These are phyloP conservation scores for Ettlia oleoabundans DNA, from an alignment of 139 green algal genomes.

Conservation along the genomic window DNA sequence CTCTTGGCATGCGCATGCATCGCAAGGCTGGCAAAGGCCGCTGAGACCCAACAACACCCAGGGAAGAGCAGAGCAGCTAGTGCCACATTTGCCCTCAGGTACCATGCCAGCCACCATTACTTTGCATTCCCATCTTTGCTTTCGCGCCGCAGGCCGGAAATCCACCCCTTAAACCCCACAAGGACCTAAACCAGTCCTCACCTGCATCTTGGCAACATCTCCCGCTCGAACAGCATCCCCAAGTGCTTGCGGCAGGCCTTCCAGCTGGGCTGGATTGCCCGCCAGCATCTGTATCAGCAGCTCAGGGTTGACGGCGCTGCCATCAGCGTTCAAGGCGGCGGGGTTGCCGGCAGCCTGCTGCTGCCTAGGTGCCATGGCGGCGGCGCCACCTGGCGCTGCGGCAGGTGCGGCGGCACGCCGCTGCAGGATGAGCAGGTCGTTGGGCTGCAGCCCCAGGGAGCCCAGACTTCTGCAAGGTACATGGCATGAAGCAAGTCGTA, in stretches of 20 bases:
- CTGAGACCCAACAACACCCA: too few relatives aligned
- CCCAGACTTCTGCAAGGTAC: conserved; percentile 56
- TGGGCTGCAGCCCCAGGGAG: conserved; percentile 51
- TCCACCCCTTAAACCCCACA: not conserved
- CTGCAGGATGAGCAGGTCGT: conserved; percentile 73
- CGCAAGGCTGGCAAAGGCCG: too few relatives aligned
- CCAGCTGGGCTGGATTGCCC: conserved; percentile 12
- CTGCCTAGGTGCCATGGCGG: conserved; percentile 7
- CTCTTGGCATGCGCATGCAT: too few relatives aligned
- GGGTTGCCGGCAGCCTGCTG: conserved; percentile 18
- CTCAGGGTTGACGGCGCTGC: conserved; percentile 41
- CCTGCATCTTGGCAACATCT: conserved; percentile 30
- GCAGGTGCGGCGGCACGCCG: conserved; percentile 2
- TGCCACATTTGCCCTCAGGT: too few relatives aligned
- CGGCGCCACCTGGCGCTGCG: not conserved
- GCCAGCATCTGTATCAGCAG: conserved; percentile 27
- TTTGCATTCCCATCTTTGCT: not conserved
- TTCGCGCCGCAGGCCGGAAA: too few relatives aligned
- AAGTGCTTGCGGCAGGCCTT: conserved; percentile 22
- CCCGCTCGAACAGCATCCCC: conserved; percentile 8
- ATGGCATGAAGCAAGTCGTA: not conserved
- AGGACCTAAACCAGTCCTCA: not conserved
- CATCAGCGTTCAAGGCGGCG: conserved; percentile 36
- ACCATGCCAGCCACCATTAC: too few relatives aligned
- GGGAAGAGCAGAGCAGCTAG: too few relatives aligned